Percentiles rank a stretch among this genome's conserved stretches.
Evolutionary conservation across 192 early-diverging fungal genomes (phyloP).

Genomic region (Entophlyctis luteolus): DNA sequence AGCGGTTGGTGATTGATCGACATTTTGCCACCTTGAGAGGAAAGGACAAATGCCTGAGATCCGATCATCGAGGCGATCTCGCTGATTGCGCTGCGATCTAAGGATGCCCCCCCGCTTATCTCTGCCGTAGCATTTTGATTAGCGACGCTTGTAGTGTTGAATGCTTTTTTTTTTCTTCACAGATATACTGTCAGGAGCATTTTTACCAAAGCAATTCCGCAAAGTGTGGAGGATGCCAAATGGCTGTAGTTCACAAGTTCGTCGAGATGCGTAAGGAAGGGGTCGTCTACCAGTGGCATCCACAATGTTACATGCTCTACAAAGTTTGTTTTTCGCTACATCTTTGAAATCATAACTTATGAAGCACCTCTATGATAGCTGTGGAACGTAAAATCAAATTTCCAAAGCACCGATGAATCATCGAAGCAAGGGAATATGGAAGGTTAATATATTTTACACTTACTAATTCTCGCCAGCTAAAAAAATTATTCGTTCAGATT

Average conservation of each 20-base stretch:
- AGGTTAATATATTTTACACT: not conserved
- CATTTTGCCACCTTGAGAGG: no score
- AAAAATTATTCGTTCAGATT: not conserved
- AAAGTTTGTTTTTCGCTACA: slow-evolving; percentile 44
- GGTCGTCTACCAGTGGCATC: slow-evolving; percentile 90
- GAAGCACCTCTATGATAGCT: slow-evolving; percentile 21
- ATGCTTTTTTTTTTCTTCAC: not conserved
- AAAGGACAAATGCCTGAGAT: no score
- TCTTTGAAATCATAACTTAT: slow-evolving; percentile 11
- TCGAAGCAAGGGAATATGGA: slow-evolving; percentile 20
- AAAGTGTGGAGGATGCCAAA: slow-evolving; percentile 94
- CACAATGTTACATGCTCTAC: slow-evolving; percentile 99
- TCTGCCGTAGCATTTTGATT: no score
- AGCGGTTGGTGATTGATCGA: no score
- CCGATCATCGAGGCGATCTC: no score
- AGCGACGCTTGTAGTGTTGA: no score
- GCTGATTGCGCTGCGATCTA: no score
- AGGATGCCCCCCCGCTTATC: no score
- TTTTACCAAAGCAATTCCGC: slow-evolving; percentile 86
- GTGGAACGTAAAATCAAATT: slow-evolving; percentile 43
- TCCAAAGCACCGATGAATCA: slow-evolving; percentile 1
- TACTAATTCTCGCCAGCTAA: not conserved
- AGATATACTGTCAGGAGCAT: slow-evolving; percentile 89
- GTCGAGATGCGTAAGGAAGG: slow-evolving; percentile 79
- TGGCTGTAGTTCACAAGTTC: slow-evolving; percentile 93